Evolutionary conservation across 257 asterid species (phyloP), one percentile per base, ranked within the genome.

Genomic region (Solanum lycopersicoides): DNA sequence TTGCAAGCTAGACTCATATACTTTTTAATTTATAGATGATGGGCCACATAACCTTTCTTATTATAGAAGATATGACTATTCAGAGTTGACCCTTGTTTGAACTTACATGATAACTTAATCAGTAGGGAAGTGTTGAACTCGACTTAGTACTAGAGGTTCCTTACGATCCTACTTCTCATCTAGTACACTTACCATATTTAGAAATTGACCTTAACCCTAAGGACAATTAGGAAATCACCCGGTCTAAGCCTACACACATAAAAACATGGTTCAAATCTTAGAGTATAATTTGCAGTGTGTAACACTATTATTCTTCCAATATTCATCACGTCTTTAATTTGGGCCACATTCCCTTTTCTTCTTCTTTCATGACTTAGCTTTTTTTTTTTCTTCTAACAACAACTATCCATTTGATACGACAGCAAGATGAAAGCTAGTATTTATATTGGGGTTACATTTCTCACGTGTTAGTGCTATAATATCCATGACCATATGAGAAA

Each of bases 391-490:
- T 35, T 53, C n/a, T 53, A 53, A 53, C 63, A 53, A 53, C n/a
- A 18, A 53, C n/a, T 20, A 60, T 35, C 39, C 7, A 35, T 35
- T 35, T 35, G 39, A 35, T 35, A 35, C 39, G 39, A 35, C 39
- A 35, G 6, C 39, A 37, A 37, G 39, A 37, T 37, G 39, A 37
- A 37, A 37, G 39, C 39, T 6, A 37, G 39, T 7, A 37, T 69
- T 15, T 14, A n/a, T 12, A 75, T n/a, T 75, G 11, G 56, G 56
- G 25, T 75, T 39, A n/a, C 7, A 68, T 28, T 79, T 83, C 87
- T 89, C 76, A 71, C 86, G 18, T 50, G 76, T 66, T 45, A 88
- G 84, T 88, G 87, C 66, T 86, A 83, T 71, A 87, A 92, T 37
- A 82, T 37, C 42, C 83, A 47, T 86, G 74, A 80, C 86, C 83